A percentile compares a stretch with the other conserved stretches of the same genome.
These are phyloP conservation scores for Theileria parva DNA, from an alignment of 169 alveolate genomes.

Conservation along the genomic window DNA sequence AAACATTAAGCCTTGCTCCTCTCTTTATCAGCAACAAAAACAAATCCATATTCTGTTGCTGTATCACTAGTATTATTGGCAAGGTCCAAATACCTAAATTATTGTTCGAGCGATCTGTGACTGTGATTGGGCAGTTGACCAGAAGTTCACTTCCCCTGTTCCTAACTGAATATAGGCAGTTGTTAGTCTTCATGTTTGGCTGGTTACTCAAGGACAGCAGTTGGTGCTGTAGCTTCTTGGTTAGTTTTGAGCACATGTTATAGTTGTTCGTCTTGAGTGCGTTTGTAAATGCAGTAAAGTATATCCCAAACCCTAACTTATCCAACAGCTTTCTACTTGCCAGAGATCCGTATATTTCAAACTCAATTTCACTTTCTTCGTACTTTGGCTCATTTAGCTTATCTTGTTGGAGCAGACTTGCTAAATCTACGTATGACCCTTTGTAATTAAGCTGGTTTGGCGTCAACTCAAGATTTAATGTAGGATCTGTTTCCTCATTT, in stretches of 20 bases:
- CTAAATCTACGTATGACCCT: background rate
- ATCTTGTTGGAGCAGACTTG: background rate
- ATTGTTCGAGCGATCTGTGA: conserved; percentile 70
- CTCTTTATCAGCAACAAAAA: conserved; percentile 78
- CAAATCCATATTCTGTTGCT: conserved; percentile 72
- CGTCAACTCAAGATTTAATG: background rate
- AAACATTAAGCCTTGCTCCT: conserved; percentile 84
- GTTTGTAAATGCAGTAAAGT: conserved; percentile 65
- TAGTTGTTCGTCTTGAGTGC: conserved; percentile 68
- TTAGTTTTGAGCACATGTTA: conserved; percentile 68
- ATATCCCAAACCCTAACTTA: conserved; percentile 70
- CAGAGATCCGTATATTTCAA: conserved; percentile 76
- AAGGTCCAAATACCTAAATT: conserved; percentile 81
- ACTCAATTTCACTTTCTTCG: conserved; percentile 17
- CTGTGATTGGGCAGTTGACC: conserved; percentile 82
- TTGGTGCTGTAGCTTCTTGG: conserved; percentile 68
- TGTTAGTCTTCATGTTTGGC: conserved; percentile 68
- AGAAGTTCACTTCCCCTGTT: conserved; percentile 82
- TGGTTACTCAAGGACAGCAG: conserved; percentile 67
- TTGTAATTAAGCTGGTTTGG: background rate
- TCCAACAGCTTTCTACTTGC: conserved; percentile 77
- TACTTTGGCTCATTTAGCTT: background rate
- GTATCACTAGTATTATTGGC: conserved; percentile 83
- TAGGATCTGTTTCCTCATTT: background rate
- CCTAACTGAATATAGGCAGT: conserved; percentile 67